Base-by-base conservation (phyloP, 371 early-diverging fungal genomes). In the Circinella minor region DNA sequence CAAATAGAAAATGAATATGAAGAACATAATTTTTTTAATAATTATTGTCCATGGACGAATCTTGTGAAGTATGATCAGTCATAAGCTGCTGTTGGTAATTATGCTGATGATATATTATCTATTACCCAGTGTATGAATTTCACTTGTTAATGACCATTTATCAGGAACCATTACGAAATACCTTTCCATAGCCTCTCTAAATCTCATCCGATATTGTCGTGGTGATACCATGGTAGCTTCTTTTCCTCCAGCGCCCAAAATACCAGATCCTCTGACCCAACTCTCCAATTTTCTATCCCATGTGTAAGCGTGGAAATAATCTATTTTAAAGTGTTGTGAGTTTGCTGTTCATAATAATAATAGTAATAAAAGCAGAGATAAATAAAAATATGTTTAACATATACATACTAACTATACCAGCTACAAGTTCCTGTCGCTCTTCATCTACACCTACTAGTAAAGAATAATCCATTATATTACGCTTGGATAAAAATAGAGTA, bases 391-490 rank as follows among this genome's bases (percentile, higher is more conserved):
- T 34, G 14, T 13, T n/a, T n/a, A 9, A 4, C 6, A 13, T 34
- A 15, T 10, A 63, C 86, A 74, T 86, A 93, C 93, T 92, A 51
- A 98, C 96, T 65, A 98, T 96, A 11, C 99, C 99, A 8, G 97
- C 93, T n/a, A 97, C 90, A 8, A 98, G 76, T 79, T 98, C 95
- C 37, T 90, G 88, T 17, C 83, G 79, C 37, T 92, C 89, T 46
- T 92, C 92, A 69, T 96, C 97, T 60, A 98, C 91, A 1, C 97
- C 99, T 0, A 97, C 96, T 20, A 98, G 78, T 18, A 98, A 84
- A 5, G 98, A 96, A 74, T 98, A 98, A 79, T 98, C 99, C 98
- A 98, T 97, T 20, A 98, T 96, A 70, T 96, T 94, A 69, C 92
- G 83, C 55, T 85, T 88, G 9, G 91, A 91, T 69, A 98, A 72